Evolutionary conservation across 176 grass and related monocot genomes (phyloP).

Genomic region (Lolium rigidum): DNA sequence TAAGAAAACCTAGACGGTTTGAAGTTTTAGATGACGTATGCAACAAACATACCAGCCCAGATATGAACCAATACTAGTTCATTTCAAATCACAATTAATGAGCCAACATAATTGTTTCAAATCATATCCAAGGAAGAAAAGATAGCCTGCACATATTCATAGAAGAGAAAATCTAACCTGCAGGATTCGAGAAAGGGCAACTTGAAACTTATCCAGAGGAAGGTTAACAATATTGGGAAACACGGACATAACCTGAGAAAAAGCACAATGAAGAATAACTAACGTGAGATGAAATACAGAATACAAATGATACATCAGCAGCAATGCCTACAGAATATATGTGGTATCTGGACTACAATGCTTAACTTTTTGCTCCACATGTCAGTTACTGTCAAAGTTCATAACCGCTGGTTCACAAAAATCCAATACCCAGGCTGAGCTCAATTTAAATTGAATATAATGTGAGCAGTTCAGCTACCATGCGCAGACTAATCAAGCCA

Average conservation of each 20-base stretch:
- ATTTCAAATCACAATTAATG: conserved; percentile 25
- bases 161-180: conserved; percentile 61
- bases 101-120: conserved; percentile 35
- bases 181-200: conserved; percentile 70
- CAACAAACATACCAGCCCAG: neutral
- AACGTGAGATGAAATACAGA: conserved; percentile 35
- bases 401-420: conserved; percentile 11
- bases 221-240: conserved; percentile 83
- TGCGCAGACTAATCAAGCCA: neutral
- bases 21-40: conserved; percentile 28
- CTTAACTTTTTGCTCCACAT: conserved; percentile 26
- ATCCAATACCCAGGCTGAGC: neutral
- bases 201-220: conserved; percentile 86
- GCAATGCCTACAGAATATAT: conserved; percentile 30
- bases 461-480: conserved; percentile 13
- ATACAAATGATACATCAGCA: conserved; percentile 20
- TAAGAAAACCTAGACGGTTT: conserved; percentile 14
- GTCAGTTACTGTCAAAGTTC: conserved; percentile 19
- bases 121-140: conserved; percentile 24
- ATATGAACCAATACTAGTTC: conserved; percentile 18
- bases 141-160: no score
- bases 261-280: conserved; percentile 42
- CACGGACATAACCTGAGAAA: conserved; percentile 70
- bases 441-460: conserved; percentile 29
- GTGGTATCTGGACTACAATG: conserved; percentile 15